Conservation (phyloP, 306 rosid species). For the Begonia loranthoides region DNA sequence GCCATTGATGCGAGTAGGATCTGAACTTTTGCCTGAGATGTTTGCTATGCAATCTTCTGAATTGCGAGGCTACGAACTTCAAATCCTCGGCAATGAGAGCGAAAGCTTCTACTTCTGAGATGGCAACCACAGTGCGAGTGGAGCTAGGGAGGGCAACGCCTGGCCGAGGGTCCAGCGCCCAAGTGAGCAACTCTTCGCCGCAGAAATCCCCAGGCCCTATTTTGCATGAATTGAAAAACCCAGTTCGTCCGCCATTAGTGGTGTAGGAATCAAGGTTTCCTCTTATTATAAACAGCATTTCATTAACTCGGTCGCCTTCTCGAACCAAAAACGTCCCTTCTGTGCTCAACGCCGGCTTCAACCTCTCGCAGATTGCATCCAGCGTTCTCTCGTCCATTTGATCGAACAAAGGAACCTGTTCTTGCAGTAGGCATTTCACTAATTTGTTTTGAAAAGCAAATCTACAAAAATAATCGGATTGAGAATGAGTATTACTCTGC, state of each 20-base stretch:
- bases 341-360: conserved; percentile 72
- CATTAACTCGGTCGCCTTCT: conserved; percentile 88
- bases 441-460: too few species aligned
- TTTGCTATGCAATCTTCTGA: conserved; percentile 66
- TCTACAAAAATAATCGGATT: too few species aligned
- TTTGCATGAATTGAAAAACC: conserved; percentile 78
- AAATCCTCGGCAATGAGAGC: conserved; percentile 85
- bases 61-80: conserved; percentile 79
- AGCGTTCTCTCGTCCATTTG: conserved; percentile 96
- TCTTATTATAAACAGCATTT: conserved; percentile 79
- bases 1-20: conserved; percentile 86
- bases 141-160: conserved; percentile 64
- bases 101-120: conserved; percentile 87
- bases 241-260: conserved; percentile 81
- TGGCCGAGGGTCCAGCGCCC: conserved; percentile 90
- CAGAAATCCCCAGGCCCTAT: conserved; percentile 87
- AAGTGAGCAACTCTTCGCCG: conserved; percentile 82
- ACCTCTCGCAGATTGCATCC: conserved; percentile 89
- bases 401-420: conserved; percentile 74
- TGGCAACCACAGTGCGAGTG: conserved; percentile 69
- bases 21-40: conserved; percentile 74
- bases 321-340: conserved; percentile 66
- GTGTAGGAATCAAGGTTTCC: conserved; percentile 93
- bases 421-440: not conserved
- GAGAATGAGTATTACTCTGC: conserved; percentile 39